These are phyloP conservation scores for Lodderomyces pseudojiufengensis DNA, from an alignment of 1,139 yeast genomes.

Conservation along the genomic window DNA sequence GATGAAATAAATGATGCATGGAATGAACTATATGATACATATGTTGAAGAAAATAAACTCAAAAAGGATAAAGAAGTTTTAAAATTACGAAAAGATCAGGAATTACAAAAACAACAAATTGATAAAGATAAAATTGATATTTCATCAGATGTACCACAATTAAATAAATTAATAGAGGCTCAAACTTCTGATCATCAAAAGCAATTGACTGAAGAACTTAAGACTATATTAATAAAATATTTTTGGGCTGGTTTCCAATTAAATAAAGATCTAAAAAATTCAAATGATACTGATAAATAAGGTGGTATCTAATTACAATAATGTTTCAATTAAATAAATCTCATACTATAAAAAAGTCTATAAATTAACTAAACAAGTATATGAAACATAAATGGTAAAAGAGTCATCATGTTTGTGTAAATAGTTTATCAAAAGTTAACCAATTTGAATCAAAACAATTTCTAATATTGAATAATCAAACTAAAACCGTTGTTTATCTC, in stretches of 20 bases:
- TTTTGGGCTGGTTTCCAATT: constrained; percentile 35
- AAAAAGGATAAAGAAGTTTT: constrained; percentile 3
- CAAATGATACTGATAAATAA: constrained; percentile 1
- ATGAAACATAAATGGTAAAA: no score
- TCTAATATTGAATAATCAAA: no score
- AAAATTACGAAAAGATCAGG: neutral
- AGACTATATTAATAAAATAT: constrained; percentile 24
- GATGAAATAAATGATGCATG: constrained; percentile 7
- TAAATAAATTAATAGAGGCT: constrained; percentile 15
- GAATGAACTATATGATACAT: constrained; percentile 10
- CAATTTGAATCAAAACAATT: no score
- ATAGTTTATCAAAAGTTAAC: no score
- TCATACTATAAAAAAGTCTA: no score
- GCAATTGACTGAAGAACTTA: constrained; percentile 22
- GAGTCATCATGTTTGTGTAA: no score
- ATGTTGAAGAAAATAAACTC: constrained; percentile 4
- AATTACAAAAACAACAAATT: neutral
- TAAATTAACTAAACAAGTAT: no score
- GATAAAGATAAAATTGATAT: constrained; percentile 1
- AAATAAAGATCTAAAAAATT: constrained; percentile 12
- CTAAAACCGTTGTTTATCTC: no score
- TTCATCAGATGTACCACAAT: constrained; percentile 12
- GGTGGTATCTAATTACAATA: no score
- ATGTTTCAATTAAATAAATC: no score
- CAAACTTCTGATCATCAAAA: constrained; percentile 12